These are phyloP conservation scores for Grigorovia transvaalensis DNA, from an alignment of 805 yeast species.

Conservation along the genomic window DNA sequence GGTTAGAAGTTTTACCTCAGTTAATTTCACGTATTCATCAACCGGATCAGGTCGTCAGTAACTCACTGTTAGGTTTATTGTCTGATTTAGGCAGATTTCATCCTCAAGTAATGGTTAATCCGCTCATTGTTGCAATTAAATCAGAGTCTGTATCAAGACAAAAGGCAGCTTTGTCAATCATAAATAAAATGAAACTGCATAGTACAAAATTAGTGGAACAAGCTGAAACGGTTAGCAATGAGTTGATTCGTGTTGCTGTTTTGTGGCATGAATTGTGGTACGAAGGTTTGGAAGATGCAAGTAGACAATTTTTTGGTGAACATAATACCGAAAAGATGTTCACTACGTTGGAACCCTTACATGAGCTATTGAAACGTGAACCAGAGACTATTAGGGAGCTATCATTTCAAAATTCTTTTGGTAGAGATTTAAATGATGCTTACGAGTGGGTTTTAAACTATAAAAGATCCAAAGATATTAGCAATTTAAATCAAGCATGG, in stretches of 20 bases:
- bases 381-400: slow-evolving; percentile 86
- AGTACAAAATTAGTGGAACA: slow-evolving; percentile 74
- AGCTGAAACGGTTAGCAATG: slow-evolving; percentile 80
- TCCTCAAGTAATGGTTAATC: slow-evolving; percentile 91
- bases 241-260: slow-evolving; percentile 84
- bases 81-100: slow-evolving; percentile 84
- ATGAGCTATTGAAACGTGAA: slow-evolving; percentile 66
- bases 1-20: slow-evolving; percentile 92
- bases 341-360: slow-evolving; percentile 77
- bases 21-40: slow-evolving; percentile 90
- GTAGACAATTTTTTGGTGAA: slow-evolving; percentile 81
- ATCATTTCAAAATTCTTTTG: slow-evolving; percentile 81
- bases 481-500: slow-evolving; percentile 92
- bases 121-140: slow-evolving; percentile 86
- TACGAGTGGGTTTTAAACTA: slow-evolving; percentile 83
- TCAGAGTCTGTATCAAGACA: slow-evolving; percentile 81
- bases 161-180: slow-evolving; percentile 76
- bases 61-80: slow-evolving; percentile 62
- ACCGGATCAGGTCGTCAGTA: slow-evolving; percentile 74
- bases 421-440: slow-evolving; percentile 82
- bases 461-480: slow-evolving; percentile 71
- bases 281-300: slow-evolving; percentile 91
- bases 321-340: slow-evolving; percentile 93
- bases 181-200: slow-evolving; percentile 82
- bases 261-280: slow-evolving; percentile 96